These are phyloP conservation scores for Coemansia sp. DNA, from an alignment of 192 early-diverging fungal genomes.

Conservation along the genomic window DNA sequence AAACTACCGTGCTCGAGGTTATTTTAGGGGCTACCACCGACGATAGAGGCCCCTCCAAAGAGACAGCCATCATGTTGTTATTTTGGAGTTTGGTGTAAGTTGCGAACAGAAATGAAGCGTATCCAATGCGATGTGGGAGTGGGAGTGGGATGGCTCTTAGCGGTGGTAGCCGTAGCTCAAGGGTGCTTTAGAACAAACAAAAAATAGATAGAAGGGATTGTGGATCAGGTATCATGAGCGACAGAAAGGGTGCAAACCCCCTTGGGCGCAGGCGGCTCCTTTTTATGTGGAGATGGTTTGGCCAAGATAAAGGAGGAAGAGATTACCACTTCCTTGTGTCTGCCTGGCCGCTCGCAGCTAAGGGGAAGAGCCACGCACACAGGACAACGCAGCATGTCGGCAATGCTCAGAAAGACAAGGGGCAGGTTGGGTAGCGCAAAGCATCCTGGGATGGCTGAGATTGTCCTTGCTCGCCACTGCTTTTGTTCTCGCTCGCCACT, in stretches of 20 bases:
- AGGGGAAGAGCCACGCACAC: not conserved
- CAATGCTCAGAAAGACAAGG: constrained; percentile 1
- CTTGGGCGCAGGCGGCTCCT: not conserved
- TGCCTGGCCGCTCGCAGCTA: not conserved
- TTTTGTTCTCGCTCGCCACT: not conserved
- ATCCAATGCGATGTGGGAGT: not conserved
- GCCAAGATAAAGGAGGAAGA: not conserved
- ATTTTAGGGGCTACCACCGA: not conserved
- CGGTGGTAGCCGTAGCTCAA: not conserved
- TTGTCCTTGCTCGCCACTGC: constrained; percentile 1
- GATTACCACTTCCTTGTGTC: not conserved
- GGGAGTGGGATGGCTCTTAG: not conserved
- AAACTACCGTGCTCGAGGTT: not conserved
- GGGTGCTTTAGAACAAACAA: not conserved
- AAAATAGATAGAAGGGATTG: not conserved
- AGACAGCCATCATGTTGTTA: constrained; percentile 34
- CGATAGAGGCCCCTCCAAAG: constrained; percentile 19
- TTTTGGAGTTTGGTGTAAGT: not conserved
- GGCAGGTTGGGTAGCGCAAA: constrained; percentile 1
- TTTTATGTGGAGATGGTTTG: not conserved
- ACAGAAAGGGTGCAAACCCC: not conserved
- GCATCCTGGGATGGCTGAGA: not conserved
- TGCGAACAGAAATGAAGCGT: not conserved
- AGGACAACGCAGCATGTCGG: constrained; percentile 2
- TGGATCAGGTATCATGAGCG: not conserved